Base-by-base conservation (phyloP, 768 basidiomycete genomes). In the Austroboletus eburneus region DNA sequence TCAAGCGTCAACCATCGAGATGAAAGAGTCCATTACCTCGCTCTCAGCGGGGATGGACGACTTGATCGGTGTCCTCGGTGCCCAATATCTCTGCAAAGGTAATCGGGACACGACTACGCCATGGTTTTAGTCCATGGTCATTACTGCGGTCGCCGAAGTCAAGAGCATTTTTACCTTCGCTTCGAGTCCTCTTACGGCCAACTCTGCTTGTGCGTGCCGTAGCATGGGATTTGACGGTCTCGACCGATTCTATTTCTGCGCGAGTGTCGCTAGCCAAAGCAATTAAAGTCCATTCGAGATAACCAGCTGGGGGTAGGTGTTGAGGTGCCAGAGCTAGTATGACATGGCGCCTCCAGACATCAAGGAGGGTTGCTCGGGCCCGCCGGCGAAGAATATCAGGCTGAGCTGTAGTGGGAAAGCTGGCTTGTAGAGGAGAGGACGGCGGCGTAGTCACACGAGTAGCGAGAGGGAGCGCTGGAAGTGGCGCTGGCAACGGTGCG, bases 291-390 rank as follows among this genome's bases (percentile, higher is more conserved):
- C 64, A 66, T 43, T 66, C 64, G 22, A 43, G 9, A 38, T 68
- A 68, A 3, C 64, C 64, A 51, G 36, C 76, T 63, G 50, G 47
- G 62, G n/a, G 63, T 12, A 65, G 33, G 29, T 71, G 65, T 20
- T 65, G 57, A 22, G 45, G 46, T 7, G 65, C 53, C 20, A 87
- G 69, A 49, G 81, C 79, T 20, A 72, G 59, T n/a, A 84, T 51
- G 21, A 85, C 75, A 55, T 80, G 76, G 20, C 72, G 73, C 27
- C 85, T 78, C 57, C 80, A 87, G 4, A 77, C 71, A 54, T 90
- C 84, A 7, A 87, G 72, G 13, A 88, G 73, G 3, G 74, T 71
- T 17, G 85, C 82, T 24, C 85, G 81, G 5, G 87, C 87, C 37
- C 77, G 73, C 29, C 73, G 69, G 16, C 84, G 78, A 33, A 83